Percentiles rank a stretch among this genome's conserved stretches.
phyloP scores from a whole-genome alignment of 1,284 basidiomycete species.

The Malassezia arunalokei region DNA sequence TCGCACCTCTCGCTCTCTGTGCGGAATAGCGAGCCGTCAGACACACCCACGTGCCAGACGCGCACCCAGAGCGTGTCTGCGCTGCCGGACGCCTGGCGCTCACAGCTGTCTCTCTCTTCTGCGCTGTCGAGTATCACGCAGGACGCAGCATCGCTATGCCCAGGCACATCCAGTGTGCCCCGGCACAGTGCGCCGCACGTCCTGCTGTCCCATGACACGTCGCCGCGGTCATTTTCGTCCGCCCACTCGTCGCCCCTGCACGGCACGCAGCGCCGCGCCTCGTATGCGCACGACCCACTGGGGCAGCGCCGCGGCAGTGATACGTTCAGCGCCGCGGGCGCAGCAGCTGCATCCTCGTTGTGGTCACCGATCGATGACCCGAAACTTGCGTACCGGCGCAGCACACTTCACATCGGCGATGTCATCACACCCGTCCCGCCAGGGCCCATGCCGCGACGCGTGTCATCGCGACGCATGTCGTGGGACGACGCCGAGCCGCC shows the following conservation, averaged over 20 bases:
- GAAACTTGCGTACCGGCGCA: no score
- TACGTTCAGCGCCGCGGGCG: neutral
- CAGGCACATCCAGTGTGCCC: neutral
- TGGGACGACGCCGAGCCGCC: neutral
- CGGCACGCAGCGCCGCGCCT: neutral
- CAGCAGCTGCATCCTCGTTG: neutral
- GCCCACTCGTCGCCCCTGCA: neutral
- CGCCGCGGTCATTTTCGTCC: neutral
- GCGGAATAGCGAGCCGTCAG: neutral
- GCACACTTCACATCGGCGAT: no score
- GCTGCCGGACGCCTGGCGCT: neutral
- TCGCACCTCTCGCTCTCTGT: neutral
- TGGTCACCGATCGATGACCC: neutral
- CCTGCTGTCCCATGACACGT: neutral
- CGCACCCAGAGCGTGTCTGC: neutral
- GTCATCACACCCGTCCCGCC: no score
- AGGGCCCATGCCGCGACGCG: no score
- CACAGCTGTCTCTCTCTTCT: no score
- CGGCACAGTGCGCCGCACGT: conserved; percentile 13
- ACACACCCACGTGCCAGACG: neutral
- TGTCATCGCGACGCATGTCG: no score
- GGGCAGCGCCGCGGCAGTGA: neutral
- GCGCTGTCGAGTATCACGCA: no score
- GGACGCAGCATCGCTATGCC: no score
- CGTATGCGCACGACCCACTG: neutral